Evolutionary conservation across 768 basidiomycete species (phyloP).

Genomic region (Termitomyces sp.): DNA sequence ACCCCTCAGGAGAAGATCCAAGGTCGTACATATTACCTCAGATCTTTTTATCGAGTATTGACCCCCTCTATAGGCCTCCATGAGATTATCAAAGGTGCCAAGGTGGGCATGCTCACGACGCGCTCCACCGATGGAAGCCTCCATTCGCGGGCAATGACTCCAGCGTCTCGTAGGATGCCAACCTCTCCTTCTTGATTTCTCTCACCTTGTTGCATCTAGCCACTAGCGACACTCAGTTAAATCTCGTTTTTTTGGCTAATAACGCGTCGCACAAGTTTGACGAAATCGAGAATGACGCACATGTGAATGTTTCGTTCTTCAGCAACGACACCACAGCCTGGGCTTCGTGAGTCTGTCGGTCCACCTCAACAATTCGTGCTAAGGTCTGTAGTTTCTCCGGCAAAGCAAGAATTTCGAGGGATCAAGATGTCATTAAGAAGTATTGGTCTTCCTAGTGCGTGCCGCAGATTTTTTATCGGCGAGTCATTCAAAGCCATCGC

Average conservation of each 20-base stretch:
- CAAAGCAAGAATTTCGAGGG: conserved; percentile 57
- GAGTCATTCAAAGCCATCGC: neutral
- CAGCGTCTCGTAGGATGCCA: conserved; percentile 49
- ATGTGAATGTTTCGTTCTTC: conserved; percentile 80
- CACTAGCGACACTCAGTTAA: conserved; percentile 39
- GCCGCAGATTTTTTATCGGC: neutral
- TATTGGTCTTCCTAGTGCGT: conserved; percentile 55
- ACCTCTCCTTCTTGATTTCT: neutral
- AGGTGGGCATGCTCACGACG: conserved; percentile 76
- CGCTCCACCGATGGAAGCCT: conserved; percentile 60
- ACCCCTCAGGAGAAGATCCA: conserved; percentile 62
- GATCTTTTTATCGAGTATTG: neutral
- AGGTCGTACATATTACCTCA: conserved; percentile 26
- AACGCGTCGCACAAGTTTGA: conserved; percentile 69
- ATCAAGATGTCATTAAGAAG: conserved; percentile 58
- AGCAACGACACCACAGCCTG: conserved; percentile 67
- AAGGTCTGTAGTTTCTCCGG: conserved; percentile 54
- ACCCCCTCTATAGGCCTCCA: conserved; percentile 47
- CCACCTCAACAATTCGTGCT: neutral
- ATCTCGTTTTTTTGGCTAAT: conserved; percentile 69
- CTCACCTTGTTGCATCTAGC: conserved; percentile 25
- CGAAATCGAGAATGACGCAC: conserved; percentile 67
- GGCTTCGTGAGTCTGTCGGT: conserved; percentile 45
- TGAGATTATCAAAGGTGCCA: conserved; percentile 54
- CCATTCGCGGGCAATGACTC: conserved; percentile 80